These are phyloP conservation scores for Cochlearia excelsa DNA, from an alignment of 345 rosid species.

Conservation along the genomic window DNA sequence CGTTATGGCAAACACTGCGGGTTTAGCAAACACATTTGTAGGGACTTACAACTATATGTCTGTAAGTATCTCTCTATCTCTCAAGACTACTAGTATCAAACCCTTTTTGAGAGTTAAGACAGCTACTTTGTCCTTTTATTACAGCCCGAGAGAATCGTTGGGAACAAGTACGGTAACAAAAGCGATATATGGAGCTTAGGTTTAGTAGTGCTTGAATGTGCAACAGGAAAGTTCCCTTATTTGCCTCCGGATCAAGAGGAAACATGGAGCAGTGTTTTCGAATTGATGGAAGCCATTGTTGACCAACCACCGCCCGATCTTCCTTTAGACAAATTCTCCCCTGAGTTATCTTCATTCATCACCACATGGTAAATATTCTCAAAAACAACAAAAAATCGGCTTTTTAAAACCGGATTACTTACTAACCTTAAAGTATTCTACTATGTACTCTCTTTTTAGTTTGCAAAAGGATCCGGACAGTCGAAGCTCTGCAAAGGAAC, in stretches of 20 bases:
- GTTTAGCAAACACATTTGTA: conserved; percentile 74
- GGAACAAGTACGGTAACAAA: conserved; percentile 51
- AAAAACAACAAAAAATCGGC: not conserved
- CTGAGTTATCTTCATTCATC: conserved; percentile 71
- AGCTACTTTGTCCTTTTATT: not conserved
- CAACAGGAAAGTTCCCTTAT: conserved; percentile 80
- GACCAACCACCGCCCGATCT: conserved; percentile 73
- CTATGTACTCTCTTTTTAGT: conserved; percentile 51
- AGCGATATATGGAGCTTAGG: conserved; percentile 99
- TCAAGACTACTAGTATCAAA: not conserved
- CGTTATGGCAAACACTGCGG: conserved; percentile 69
- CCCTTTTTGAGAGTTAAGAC: not conserved
- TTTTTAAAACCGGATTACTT: not conserved
- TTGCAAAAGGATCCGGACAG: conserved; percentile 65
- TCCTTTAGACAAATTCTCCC: conserved; percentile 62
- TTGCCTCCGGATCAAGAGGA: conserved; percentile 59
- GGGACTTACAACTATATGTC: conserved; percentile 92
- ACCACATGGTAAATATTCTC: conserved; percentile 73
- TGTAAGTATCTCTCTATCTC: conserved; percentile 44
- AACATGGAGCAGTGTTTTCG: conserved; percentile 72
- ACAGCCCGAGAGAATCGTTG: conserved; percentile 91
- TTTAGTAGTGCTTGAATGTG: conserved; percentile 78
- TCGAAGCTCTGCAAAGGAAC: conserved; percentile 62
- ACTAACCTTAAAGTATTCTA: conserved; percentile 7
- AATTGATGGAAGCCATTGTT: conserved; percentile 88